Evolutionary conservation across 441 rosid species (phyloP).

Genomic region (Rhodomyrtus psidioides): DNA sequence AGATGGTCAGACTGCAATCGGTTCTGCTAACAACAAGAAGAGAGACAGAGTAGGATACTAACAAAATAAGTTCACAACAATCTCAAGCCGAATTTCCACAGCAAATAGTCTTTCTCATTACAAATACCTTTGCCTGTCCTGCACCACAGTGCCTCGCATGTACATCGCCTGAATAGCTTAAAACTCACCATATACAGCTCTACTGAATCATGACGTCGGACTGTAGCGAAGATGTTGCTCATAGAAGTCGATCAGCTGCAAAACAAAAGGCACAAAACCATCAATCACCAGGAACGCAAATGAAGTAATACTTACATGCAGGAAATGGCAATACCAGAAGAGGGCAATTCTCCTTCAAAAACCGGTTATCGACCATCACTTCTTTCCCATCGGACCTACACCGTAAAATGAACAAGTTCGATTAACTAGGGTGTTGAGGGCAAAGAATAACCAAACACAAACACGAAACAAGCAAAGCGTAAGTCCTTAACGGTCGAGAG

Average conservation of each 20-base stretch:
- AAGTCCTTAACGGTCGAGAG: neutral
- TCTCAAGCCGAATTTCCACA: neutral
- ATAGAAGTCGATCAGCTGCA: constrained; percentile 81
- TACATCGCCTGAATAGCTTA: neutral
- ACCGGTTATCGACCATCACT: constrained; percentile 75
- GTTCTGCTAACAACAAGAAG: neutral
- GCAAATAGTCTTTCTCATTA: neutral
- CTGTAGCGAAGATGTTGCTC: constrained; percentile 91
- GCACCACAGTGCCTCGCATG: neutral
- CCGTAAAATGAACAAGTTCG: neutral
- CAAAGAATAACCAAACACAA: neutral
- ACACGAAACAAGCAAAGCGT: neutral
- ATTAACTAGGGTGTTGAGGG: neutral
- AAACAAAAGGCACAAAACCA: neutral
- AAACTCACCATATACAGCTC: neutral
- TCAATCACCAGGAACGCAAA: neutral
- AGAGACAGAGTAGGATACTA: neutral
- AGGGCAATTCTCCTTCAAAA: constrained; percentile 81
- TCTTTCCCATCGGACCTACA: constrained; percentile 85
- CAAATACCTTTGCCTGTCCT: neutral
- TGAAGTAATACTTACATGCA: neutral
- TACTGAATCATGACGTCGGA: constrained; percentile 32
- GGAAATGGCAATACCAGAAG: constrained; percentile 53
- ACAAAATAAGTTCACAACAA: neutral
- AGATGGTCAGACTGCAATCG: neutral